Percentiles rank a stretch among this genome's conserved stretches.
These are phyloP conservation scores for Hemerocallis citrina DNA, from an alignment of 106 monocot genomes.

Conservation along the genomic window DNA sequence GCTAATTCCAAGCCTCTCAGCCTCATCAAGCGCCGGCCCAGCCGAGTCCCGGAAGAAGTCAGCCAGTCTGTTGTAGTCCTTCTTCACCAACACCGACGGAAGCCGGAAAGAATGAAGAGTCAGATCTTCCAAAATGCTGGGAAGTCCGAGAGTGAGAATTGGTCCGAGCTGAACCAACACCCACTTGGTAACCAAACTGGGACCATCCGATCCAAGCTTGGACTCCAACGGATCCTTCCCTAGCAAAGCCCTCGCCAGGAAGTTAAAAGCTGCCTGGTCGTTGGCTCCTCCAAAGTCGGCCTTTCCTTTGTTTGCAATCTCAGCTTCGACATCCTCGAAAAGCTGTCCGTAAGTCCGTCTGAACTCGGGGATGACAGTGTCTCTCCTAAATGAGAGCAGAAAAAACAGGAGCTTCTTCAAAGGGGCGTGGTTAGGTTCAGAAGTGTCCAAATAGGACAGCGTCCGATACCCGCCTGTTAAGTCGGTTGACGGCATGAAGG, in stretches of 20 bases:
- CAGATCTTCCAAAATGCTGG: constrained; percentile 48
- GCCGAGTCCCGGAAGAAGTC: constrained; percentile 52
- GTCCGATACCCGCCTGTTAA: constrained; percentile 74
- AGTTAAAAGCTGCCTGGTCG: constrained; percentile 56
- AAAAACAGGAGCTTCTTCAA: constrained; percentile 57
- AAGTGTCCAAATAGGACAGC: constrained; percentile 72
- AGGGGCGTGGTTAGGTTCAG: constrained; percentile 73
- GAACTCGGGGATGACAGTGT: constrained; percentile 49
- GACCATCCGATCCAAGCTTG: constrained; percentile 39
- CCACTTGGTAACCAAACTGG: constrained; percentile 55
- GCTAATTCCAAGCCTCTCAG: constrained; percentile 42
- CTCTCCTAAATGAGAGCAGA: constrained; percentile 42
- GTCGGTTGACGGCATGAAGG: constrained; percentile 58
- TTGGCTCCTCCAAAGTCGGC: constrained; percentile 52
- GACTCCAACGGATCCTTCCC: constrained; percentile 30
- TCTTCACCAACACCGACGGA: constrained; percentile 35
- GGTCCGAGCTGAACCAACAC: constrained; percentile 64
- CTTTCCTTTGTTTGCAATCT: constrained; percentile 36
- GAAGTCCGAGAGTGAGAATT: constrained; percentile 58
- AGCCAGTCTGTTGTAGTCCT: constrained; percentile 48
- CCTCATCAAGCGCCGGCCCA: constrained; percentile 47
- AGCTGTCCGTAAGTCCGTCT: constrained; percentile 28
- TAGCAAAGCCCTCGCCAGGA: constrained; percentile 36
- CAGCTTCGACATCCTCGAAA: constrained; percentile 39
- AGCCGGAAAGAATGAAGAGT: constrained; percentile 58